Evolutionary conservation across 306 rosid genomes (phyloP), one percentile per base, ranked within the genome.

Genomic region (Cicer pinnatifidum): DNA sequence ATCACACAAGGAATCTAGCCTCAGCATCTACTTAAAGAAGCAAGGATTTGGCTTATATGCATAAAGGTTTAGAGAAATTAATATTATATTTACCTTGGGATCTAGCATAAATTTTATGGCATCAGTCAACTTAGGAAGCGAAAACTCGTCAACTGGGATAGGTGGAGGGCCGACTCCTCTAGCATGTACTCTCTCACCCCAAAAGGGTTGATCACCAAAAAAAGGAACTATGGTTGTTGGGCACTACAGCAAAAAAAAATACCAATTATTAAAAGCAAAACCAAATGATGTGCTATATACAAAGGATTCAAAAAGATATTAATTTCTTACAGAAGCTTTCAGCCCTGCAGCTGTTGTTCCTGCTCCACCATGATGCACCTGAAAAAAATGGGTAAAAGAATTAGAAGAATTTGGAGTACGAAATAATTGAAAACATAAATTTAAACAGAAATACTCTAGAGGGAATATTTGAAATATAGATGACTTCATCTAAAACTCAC

Each of bases 261-360:
- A 53, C 39, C 48, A 38, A 33, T 19, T 35, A 69, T 72, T 52
- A 73, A 53, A 65, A 59, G 33, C 47, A 40, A 10, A 82, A 72
- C 47, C 63, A 13, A 56, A 41, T 57, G 28, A 77, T 58, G 17
- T 51, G 46, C 20, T 65, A 64, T 40, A 48, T 33, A 56, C 1
- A 10, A 71, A 47, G 54, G 64, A 75, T 48, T 63, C 67, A 23
- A 72, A 77, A 64, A 23, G 23, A 77, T 39, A 75, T 19, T 2
- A 80, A 81, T 33, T 71, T 76, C 78, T 83, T 90, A 95, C 99
- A 10, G 99, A 93, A 76, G 99, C 97, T 85, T 85, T 92, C 63
- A 95, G 84, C 82, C 99, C 99, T 48, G 99, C 97, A 78, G 99
- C 99, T 43, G 99, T 95, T n/a, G 99, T 95, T 85, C 99, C 99